Evolutionary conservation across 2,329 filamentous ascomycete genomes (phyloP).

Genomic region (Fusarium virguliforme): DNA sequence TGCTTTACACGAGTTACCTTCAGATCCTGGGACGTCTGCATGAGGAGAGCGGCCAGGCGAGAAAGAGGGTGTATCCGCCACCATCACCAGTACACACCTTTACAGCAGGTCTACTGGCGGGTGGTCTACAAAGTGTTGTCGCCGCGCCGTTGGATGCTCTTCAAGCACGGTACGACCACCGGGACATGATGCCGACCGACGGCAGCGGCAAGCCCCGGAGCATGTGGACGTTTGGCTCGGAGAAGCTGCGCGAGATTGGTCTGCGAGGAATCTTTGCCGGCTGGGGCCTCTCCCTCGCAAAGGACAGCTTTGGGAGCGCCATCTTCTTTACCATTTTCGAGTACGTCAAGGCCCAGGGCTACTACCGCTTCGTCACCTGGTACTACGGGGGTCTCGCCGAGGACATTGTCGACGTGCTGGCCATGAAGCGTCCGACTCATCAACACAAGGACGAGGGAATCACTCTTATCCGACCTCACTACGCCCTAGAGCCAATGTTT

Average conservation of each 20-base stretch:
- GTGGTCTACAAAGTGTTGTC: slow-evolving; percentile 78
- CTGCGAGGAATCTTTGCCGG: slow-evolving; percentile 81
- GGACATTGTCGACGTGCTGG: slow-evolving; percentile 67
- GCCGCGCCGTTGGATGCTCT: slow-evolving; percentile 84
- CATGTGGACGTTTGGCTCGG: slow-evolving; percentile 81
- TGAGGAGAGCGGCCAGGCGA: slow-evolving; percentile 70
- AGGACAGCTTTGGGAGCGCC: slow-evolving; percentile 79
- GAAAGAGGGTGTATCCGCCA: slow-evolving; percentile 79
- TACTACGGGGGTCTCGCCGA: slow-evolving; percentile 76
- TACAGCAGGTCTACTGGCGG: slow-evolving; percentile 78
- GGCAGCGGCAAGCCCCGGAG: slow-evolving; percentile 66
- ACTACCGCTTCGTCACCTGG: slow-evolving; percentile 79
- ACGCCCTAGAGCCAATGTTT: slow-evolving; percentile 81
- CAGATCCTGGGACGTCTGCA: slow-evolving; percentile 78
- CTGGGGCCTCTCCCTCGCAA: slow-evolving; percentile 78
- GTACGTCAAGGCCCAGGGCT: slow-evolving; percentile 80
- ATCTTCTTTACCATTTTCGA: slow-evolving; percentile 85
- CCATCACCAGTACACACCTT: slow-evolving; percentile 76
- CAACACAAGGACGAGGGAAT: slow-evolving; percentile 52
- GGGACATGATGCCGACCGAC: slow-evolving; percentile 62
- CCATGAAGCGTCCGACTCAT: slow-evolving; percentile 61
- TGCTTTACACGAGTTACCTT: slow-evolving; percentile 83
- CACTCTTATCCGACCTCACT: slow-evolving; percentile 79
- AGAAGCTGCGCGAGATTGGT: slow-evolving; percentile 79
- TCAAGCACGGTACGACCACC: slow-evolving; percentile 79